A percentile compares a stretch with the other conserved stretches of the same genome.
phyloP scores from a whole-genome alignment of 352 stramenopile genomes.

The Elongisporangium senticosum region DNA sequence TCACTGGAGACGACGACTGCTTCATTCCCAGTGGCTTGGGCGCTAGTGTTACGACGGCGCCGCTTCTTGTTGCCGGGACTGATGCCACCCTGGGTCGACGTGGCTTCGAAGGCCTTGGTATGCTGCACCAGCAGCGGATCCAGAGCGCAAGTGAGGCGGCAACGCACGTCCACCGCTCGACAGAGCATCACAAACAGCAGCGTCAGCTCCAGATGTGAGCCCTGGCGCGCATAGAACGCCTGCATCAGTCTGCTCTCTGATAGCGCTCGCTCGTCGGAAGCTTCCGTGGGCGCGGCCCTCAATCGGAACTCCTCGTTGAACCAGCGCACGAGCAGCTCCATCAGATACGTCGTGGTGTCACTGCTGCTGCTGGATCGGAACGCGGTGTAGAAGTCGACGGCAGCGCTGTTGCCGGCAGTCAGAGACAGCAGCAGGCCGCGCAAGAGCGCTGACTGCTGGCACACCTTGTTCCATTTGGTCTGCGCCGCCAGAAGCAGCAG shows the following conservation, averaged over 20 bases:
- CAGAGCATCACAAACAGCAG: slow-evolving; percentile 65
- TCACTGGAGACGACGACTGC: slow-evolving; percentile 6
- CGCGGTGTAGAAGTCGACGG: slow-evolving; percentile 35
- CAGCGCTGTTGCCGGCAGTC: slow-evolving; percentile 17
- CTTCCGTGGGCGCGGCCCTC: not conserved
- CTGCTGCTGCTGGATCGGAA: slow-evolving; percentile 12
- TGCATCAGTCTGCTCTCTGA: slow-evolving; percentile 46
- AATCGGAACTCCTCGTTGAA: slow-evolving; percentile 46
- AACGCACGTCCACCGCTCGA: slow-evolving; percentile 41
- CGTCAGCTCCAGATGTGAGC: slow-evolving; percentile 36
- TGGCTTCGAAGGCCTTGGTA: slow-evolving; percentile 38
- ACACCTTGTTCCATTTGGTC: slow-evolving; percentile 39
- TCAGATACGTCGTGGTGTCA: slow-evolving; percentile 36
- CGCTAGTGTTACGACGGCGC: not conserved
- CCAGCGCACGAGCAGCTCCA: slow-evolving; percentile 70
- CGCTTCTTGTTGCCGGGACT: slow-evolving; percentile 16
- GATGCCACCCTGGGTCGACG: slow-evolving; percentile 1
- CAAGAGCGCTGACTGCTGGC: slow-evolving; percentile 29
- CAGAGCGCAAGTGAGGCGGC: slow-evolving; percentile 42
- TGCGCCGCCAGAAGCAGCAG: slow-evolving; percentile 51
- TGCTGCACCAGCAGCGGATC: slow-evolving; percentile 48
- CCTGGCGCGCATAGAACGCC: slow-evolving; percentile 42
- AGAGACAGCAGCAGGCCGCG: slow-evolving; percentile 59
- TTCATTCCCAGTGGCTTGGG: slow-evolving; percentile 1
- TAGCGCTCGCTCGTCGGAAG: slow-evolving; percentile 13